phyloP scores from a whole-genome alignment of 768 basidiomycete genomes.

The Russula griseocarnosa region DNA sequence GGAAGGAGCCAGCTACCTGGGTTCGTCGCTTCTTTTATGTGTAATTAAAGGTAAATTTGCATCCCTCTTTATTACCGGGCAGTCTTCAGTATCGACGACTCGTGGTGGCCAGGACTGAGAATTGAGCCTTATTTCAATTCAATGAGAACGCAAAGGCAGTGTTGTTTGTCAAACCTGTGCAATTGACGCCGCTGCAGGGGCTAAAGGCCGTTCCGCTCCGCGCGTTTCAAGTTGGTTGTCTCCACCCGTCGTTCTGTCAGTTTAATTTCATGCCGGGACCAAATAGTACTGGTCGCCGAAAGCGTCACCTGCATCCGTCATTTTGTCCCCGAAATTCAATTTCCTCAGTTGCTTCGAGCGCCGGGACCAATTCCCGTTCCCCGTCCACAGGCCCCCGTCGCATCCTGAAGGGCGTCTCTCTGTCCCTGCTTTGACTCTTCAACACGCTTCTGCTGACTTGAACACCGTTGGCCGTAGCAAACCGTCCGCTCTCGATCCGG shows the following conservation, averaged over 20 bases:
- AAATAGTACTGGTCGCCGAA: conserved; percentile 29
- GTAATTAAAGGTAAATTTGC: conserved; percentile 26
- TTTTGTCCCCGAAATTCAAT: conserved; percentile 25
- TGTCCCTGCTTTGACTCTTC: conserved; percentile 10
- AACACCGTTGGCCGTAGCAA: conserved; percentile 9
- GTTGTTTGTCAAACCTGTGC: neutral
- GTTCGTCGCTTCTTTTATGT: conserved; percentile 17
- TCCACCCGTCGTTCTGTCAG: conserved; percentile 10
- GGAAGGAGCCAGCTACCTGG: conserved; percentile 4
- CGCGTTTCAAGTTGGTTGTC: conserved; percentile 18
- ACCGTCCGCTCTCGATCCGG: neutral
- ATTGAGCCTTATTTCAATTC: neutral
- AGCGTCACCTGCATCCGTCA: conserved; percentile 24
- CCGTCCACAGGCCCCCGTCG: conserved; percentile 7
- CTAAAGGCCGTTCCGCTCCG: conserved; percentile 24
- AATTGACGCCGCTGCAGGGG: neutral
- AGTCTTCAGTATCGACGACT: neutral
- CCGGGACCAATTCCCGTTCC: conserved; percentile 21
- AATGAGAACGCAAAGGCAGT: neutral
- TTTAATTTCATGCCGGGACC: conserved; percentile 19
- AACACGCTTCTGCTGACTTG: conserved; percentile 14
- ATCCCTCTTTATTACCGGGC: conserved; percentile 8
- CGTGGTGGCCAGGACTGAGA: neutral
- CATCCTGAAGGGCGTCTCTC: conserved; percentile 15
- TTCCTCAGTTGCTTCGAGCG: conserved; percentile 21